Evolutionary conservation across 352 stramenopile genomes (phyloP).

Genomic region (Albugo laibachii): DNA sequence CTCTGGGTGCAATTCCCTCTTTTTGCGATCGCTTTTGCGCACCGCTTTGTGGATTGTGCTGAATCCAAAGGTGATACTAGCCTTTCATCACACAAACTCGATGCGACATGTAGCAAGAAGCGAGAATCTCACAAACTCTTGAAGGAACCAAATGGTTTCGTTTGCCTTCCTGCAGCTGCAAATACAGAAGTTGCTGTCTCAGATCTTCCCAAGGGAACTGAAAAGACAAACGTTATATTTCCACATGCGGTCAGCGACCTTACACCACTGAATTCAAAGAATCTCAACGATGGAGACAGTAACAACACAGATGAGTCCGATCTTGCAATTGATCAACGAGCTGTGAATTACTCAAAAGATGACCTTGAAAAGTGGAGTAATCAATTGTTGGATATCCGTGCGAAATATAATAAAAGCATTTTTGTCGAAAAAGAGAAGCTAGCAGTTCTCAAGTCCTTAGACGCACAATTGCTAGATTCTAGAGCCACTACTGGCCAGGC

Average conservation of each 20-base stretch:
- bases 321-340: no score
- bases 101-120: background rate
- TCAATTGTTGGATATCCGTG: conserved; percentile 45
- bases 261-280: background rate
- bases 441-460: conserved; percentile 20
- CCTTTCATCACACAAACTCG: background rate
- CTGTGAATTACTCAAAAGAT: background rate
- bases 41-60: conserved; percentile 18
- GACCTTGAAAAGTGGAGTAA: background rate
- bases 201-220: background rate
- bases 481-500: conserved; percentile 9
- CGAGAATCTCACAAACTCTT: background rate
- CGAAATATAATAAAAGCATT: conserved; percentile 54
- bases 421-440: conserved; percentile 36
- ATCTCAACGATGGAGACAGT: background rate
- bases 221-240: background rate
- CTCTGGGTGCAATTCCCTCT: conserved; percentile 77
- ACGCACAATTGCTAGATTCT: conserved; percentile 37
- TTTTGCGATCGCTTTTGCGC: conserved; percentile 55
- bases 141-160: background rate
- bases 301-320: background rate
- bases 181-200: background rate
- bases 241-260: background rate
- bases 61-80: conserved; percentile 1
- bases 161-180: background rate